Conservation (phyloP, 768 basidiomycete species). For the Grammothele lineata region DNA sequence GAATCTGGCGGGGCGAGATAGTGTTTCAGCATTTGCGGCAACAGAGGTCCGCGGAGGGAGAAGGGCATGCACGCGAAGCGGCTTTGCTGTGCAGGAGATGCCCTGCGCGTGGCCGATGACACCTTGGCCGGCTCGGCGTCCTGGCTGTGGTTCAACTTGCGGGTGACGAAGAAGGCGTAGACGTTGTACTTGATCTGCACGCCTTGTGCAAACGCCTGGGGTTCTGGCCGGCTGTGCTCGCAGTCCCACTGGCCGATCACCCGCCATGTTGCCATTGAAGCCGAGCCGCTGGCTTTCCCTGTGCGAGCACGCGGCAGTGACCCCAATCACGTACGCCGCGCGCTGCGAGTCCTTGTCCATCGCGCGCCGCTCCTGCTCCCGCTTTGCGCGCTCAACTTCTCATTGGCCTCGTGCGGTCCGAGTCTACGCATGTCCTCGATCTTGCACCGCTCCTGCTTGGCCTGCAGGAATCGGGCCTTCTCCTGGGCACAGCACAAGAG, state of each 20-base stretch:
- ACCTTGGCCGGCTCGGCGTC: conserved; percentile 44
- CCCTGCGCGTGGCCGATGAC: conserved; percentile 56
- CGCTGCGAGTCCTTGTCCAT: conserved; percentile 53
- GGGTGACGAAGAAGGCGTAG: conserved; percentile 25
- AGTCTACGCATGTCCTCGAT: conserved; percentile 40
- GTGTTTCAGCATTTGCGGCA: conserved; percentile 2
- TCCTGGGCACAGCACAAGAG: too few relatives aligned
- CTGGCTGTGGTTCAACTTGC: conserved; percentile 21
- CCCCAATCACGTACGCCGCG: conserved; percentile 50
- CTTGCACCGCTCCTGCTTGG: conserved; percentile 31
- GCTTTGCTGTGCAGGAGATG: conserved; percentile 57
- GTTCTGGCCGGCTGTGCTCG: conserved; percentile 6
- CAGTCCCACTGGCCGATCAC: conserved; percentile 20
- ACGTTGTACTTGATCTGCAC: conserved; percentile 23
- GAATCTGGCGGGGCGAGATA: conserved; percentile 34
- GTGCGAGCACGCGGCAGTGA: conserved; percentile 55
- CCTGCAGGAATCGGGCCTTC: conserved; percentile 62
- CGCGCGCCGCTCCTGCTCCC: conserved; percentile 46
- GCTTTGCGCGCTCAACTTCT: conserved; percentile 40
- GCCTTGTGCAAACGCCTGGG: conserved; percentile 10
- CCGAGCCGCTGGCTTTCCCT: conserved; percentile 43
- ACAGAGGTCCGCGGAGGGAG: neutral
- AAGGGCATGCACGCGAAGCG: conserved; percentile 41
- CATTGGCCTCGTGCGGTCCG: conserved; percentile 40
- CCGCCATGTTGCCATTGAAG: conserved; percentile 20